Evolutionary conservation across 371 early-diverging fungal species (phyloP).

Genomic region (Nosema granulosis): DNA sequence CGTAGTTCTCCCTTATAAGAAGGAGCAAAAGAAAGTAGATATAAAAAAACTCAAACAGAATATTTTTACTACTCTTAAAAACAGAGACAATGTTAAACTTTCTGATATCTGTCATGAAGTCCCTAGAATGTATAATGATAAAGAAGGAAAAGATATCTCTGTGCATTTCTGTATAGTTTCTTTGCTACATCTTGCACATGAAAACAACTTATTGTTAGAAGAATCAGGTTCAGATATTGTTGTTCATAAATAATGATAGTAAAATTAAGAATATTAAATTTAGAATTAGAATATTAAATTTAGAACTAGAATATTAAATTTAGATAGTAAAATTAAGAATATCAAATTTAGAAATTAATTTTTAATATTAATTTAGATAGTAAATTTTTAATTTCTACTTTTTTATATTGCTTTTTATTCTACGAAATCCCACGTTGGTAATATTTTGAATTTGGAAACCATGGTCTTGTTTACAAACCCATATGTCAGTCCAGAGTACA

Average conservation of each 20-base stretch:
- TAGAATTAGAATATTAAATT: no score
- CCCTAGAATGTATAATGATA: constrained; percentile 30
- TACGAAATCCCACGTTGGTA: constrained; percentile 57
- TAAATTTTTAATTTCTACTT: not conserved
- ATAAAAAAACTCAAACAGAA: constrained; percentile 55
- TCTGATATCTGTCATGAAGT: constrained; percentile 30
- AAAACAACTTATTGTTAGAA: constrained; percentile 52
- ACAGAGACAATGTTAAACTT: constrained; percentile 3
- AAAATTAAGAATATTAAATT: no score
- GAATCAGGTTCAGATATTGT: constrained; percentile 5
- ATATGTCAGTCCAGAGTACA: constrained; percentile 56
- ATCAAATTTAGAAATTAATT: not conserved
- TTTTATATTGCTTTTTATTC: constrained; percentile 25
- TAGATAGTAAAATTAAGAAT: not conserved
- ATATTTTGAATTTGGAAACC: constrained; percentile 31
- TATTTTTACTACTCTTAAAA: constrained; percentile 26
- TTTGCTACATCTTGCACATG: constrained; percentile 66
- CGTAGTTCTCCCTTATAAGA: constrained; percentile 12
- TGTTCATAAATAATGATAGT: constrained; percentile 6
- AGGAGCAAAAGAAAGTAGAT: constrained; percentile 57
- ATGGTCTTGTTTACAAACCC: constrained; percentile 49
- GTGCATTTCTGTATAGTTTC: constrained; percentile 65
- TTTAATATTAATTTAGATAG: not conserved
- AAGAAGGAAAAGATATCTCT: constrained; percentile 63
- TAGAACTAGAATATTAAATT: no score